A percentile compares a stretch with the other conserved stretches of the same genome.
Evolutionary conservation across 2,329 filamentous ascomycete genomes (phyloP).

Genomic region (Microsporum ferrugineum): DNA sequence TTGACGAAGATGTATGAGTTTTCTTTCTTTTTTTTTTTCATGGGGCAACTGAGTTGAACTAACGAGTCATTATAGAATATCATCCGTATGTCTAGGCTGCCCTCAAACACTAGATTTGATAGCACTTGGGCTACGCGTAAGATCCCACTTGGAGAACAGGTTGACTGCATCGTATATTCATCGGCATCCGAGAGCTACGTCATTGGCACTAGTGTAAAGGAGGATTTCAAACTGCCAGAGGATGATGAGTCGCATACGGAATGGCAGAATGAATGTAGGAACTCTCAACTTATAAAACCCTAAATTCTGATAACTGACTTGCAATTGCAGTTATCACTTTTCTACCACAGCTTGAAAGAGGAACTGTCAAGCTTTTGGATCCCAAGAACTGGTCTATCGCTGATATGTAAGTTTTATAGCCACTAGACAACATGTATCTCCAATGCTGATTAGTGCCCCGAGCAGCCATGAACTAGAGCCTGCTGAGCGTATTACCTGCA

Average conservation of each 20-base stretch:
- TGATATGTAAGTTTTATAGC: constrained; percentile 42
- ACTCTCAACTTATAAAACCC: not conserved
- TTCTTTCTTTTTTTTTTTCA: not conserved
- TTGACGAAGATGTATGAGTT: constrained; percentile 46
- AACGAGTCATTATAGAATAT: constrained; percentile 40
- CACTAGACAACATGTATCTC: not conserved
- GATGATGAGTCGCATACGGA: constrained; percentile 76
- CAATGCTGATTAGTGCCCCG: not conserved
- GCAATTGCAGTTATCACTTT: constrained; percentile 39
- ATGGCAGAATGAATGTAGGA: constrained; percentile 57
- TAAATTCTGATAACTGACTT: not conserved
- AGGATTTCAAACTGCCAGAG: constrained; percentile 71
- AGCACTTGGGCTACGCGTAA: constrained; percentile 66
- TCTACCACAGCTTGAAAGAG: constrained; percentile 58
- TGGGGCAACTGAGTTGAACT: not conserved
- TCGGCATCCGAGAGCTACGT: constrained; percentile 63
- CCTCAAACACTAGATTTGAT: constrained; percentile 56
- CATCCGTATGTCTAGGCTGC: constrained; percentile 62
- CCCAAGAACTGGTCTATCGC: constrained; percentile 67
- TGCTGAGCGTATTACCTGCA: constrained; percentile 65
- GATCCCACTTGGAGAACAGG: constrained; percentile 56
- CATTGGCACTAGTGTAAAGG: constrained; percentile 54
- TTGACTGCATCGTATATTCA: constrained; percentile 66
- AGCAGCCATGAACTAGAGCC: constrained; percentile 23
- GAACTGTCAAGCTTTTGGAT: constrained; percentile 66